Evolutionary conservation across 495 filamentous ascomycete genomes (phyloP), one percentile per base, ranked within the genome.

Genomic region (Evernia prunastri): DNA sequence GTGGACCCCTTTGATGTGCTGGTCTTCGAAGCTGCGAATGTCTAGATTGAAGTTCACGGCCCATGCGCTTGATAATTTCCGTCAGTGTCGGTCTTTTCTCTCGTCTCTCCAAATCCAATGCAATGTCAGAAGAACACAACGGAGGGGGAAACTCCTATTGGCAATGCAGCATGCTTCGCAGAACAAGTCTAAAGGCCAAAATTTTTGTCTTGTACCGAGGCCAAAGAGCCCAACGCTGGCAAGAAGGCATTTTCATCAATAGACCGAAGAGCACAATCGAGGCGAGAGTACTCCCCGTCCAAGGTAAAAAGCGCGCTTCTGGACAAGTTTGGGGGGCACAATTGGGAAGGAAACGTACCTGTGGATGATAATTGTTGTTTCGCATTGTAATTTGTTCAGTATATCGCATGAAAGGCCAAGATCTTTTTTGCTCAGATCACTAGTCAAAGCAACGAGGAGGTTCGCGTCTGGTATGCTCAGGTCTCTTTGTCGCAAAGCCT

Each of bases 391-490:
- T 1, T 53, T 25, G 4, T 59, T 23, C 45, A 59, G 60, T 10
- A 25, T 43, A 5, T 63, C 43, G 0, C 29, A 56, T 10, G 65
- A 43, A 2, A 67, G 49, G 11, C 62, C 62, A 61, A 25, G 5
- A 76, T 71, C 0, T 69, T 72, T 40, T 53, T 75, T 77, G 61
- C 60, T 45, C 12, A 67, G 36, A 45, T 63, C 60, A 60, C 18
- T 84, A 72, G 61, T 82, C 80, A 77, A 84, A 83, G 67, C 85
- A 82, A 23, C 84, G 80, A 45, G 23, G 13, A 5, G 23, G 3
- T 37, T 25, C 13, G 23, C 45, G 10, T 58, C 20, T n/a, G 66
- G 58, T 17, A 61, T 12, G 29, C 8, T 23, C 0, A 83, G 75
- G 6, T 71, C 61, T 12, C 76, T 77, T 8, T 70, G 61, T 12